Evolutionary conservation across 164 flowering plant species (phyloP), one percentile per base, ranked within the genome.

Genomic region (Warburgia ugandensis): DNA sequence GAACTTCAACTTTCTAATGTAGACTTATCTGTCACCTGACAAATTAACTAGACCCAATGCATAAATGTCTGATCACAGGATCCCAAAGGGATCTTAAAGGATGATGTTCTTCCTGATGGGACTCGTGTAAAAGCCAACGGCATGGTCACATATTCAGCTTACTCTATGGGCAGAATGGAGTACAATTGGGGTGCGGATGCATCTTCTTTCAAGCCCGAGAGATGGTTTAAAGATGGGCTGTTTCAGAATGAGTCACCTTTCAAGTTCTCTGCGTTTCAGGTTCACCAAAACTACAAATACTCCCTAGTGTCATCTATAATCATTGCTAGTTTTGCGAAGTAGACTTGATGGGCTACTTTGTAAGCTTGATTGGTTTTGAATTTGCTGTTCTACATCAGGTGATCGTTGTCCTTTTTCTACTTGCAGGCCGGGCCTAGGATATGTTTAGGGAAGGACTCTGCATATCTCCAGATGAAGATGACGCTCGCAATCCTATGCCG

Each of bases 131-230:
- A 71, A 65, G 90, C 95, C 23, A 96, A 95, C 56, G 92, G 84
- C 7, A 81, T 87, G 94, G 96, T 92, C 48, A 88, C 96, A 35
- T 92, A 92, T 63, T 94, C 88, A 8, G 96, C 96, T 4, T 88
- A 85, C 56, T 78, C 94, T 0, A 92, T 92, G 96, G 96, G 98
- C 3, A n/a, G 98, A 62, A 85, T 88, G 98, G 91, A 85, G 70
- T 80, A 85, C 70, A 83, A 79, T 21, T 88, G 94, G 98, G 96
- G 96, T 6, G 64, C 84, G 22, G 83, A 88, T 76, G 96, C 96
- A 39, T 66, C 74, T 46, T 54, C 66, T 11, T 88, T 87, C 61
- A 71, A 75, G 41, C 98, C 98, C 10, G 95, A 83, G 58, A 74
- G 98, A 63, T 87, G 96, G 98, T 75, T 87, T 48, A 76, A 77